Percentiles rank a stretch among this genome's conserved stretches.
phyloP scores from a whole-genome alignment of 169 alveolate genomes.

The Eimeria necatrix region DNA sequence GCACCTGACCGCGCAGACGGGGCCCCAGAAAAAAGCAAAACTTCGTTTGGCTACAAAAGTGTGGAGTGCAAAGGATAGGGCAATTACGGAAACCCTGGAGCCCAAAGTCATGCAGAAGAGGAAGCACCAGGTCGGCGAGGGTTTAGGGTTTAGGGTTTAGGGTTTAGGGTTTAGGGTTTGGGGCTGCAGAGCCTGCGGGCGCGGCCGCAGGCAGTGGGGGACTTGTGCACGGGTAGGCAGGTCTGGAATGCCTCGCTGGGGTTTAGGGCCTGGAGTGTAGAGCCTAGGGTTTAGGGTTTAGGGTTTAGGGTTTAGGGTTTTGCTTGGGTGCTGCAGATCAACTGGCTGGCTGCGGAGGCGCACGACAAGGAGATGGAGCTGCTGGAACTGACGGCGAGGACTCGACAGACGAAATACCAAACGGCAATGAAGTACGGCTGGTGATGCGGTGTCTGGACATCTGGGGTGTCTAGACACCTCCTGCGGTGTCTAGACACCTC shows the following conservation, averaged over 20 bases:
- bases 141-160: constrained; percentile 2
- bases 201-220: too few relatives aligned
- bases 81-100: constrained; percentile 55
- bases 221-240: too few relatives aligned
- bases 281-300: not conserved
- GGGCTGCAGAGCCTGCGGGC: too few relatives aligned
- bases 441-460: constrained; percentile 72
- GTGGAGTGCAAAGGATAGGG: constrained; percentile 60
- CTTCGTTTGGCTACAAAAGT: not conserved
- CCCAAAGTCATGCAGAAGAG: constrained; percentile 78
- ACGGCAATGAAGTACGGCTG: constrained; percentile 92
- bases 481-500: not conserved
- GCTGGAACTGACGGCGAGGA: constrained; percentile 88
- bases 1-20: constrained; percentile 31
- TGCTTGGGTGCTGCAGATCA: constrained; percentile 83
- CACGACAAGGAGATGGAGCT: constrained; percentile 90
- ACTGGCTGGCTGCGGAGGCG: constrained; percentile 93
- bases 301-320: not conserved
- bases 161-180: constrained; percentile 2
- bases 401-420: constrained; percentile 87
- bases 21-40: not conserved
- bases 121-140: not conserved
- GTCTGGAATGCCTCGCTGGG: not conserved
- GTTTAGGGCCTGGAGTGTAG: not conserved
- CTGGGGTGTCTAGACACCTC: not conserved